Base-by-base conservation (phyloP, 306 rosid genomes). In the Benincasa hispida region DNA sequence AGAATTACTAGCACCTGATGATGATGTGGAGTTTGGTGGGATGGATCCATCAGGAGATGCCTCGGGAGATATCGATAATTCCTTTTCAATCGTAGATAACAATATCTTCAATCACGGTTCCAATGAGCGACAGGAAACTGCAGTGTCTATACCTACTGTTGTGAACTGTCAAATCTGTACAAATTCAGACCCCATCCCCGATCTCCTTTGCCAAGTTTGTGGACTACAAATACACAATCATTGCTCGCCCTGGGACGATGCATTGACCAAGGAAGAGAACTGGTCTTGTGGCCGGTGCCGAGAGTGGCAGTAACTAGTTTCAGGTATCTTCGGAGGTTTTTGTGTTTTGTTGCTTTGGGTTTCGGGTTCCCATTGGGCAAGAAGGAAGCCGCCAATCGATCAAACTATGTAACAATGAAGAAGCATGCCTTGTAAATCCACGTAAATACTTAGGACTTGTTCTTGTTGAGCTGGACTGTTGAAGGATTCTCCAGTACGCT, bases 201-300 rank as follows among this genome's bases (percentile, higher is more conserved):
- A 95, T 85, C 89, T 89, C 56, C 87, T 77, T 81, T 95, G 99
- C 75, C 77, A 85, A 74, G 78, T 60, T 35, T 95, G 99, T 61
- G 93, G 98, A 77, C 69, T 81, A 37, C 80, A 86, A 81, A 76
- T 88, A 77, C 99, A 95, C 81, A 83, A 86, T 75, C 77, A 80
- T 7, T 95, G 99, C 81, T 84, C 91, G 15, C 91, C 96, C 7
- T 82, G 93, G 89, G 84, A 45, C 19, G 93, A 90, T 69, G 51
- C 81, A n/a, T 72, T 87, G 35, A 65, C 81, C 14, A 56, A 22
- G 39, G 75, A 72, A 53, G 86, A 83, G 65, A 74, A 60, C 30
- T 92, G 98, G 99, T 89, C 83, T 78, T 92, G 97, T 79, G 88
- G 86, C 66, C 76, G 78, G 50, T 95, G 99, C 78, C 93, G 92